A percentile compares a stretch with the other conserved stretches of the same genome.
These are phyloP conservation scores for Aethionema arabicum DNA, from an alignment of 345 rosid genomes.

Conservation along the genomic window DNA sequence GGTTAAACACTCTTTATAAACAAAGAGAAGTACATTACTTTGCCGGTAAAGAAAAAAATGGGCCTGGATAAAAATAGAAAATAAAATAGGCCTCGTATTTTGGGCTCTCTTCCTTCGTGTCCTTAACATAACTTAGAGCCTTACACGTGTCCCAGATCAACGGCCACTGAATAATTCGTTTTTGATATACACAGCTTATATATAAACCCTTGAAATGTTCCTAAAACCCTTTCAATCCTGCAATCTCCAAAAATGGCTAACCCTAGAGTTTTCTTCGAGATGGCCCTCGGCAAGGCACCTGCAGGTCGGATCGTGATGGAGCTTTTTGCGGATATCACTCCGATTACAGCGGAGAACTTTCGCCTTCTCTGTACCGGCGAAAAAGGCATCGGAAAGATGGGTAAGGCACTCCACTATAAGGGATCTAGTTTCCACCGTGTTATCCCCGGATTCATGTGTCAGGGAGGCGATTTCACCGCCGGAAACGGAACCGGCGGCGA, in stretches of 20 bases:
- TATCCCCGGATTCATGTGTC: constrained; percentile 72
- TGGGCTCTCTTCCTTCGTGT: too few relatives aligned
- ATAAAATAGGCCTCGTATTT: too few relatives aligned
- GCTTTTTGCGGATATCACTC: constrained; percentile 44
- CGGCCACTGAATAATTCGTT: too few relatives aligned
- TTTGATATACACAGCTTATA: too few relatives aligned
- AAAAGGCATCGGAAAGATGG: constrained; percentile 43
- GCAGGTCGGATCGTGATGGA: constrained; percentile 56
- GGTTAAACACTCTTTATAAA: too few relatives aligned
- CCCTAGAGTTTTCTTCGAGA: constrained; percentile 54
- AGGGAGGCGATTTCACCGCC: constrained; percentile 63
- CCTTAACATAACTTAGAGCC: too few relatives aligned
- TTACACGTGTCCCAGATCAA: too few relatives aligned
- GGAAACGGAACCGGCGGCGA: constrained; percentile 69
- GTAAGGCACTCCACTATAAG: constrained; percentile 67
- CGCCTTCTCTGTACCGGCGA: constrained; percentile 67
- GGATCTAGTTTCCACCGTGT: constrained; percentile 63
- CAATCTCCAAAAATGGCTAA: constrained; percentile 30
- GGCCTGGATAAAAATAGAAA: too few relatives aligned
- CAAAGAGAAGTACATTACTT: too few relatives aligned
- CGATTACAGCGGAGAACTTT: constrained; percentile 58
- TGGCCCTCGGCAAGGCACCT: constrained; percentile 36
- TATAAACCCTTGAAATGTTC: too few relatives aligned
- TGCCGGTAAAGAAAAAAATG: too few relatives aligned
- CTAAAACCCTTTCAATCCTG: background rate